Conservation (phyloP, 257 asterid genomes). For the Solanum tacnaense region DNA sequence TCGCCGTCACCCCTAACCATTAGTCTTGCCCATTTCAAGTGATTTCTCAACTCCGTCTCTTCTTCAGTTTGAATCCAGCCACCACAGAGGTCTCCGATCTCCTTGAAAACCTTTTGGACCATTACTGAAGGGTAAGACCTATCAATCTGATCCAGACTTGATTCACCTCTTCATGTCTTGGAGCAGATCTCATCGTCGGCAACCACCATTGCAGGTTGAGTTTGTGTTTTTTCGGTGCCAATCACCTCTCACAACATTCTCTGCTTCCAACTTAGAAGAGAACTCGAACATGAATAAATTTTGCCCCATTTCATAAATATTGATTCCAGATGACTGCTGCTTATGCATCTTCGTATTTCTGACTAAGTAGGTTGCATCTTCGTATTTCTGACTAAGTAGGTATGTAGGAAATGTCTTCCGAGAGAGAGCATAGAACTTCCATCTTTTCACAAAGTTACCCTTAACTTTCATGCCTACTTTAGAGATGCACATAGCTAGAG, state of each 20-base stretch:
- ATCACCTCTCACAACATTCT: neutral
- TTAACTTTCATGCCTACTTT: neutral
- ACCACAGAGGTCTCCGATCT: neutral
- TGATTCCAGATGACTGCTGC: neutral
- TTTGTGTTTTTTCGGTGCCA: neutral
- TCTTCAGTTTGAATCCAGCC: neutral
- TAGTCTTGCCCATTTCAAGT: neutral
- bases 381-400: neutral
- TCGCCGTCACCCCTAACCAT: neutral
- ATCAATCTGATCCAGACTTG: neutral
- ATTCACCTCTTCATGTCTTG: neutral
- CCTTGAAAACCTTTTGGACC: neutral
- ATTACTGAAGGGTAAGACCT: neutral
- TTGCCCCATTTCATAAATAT: neutral
- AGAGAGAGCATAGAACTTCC: neutral
- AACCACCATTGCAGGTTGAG: neutral
- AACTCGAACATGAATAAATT: neutral
- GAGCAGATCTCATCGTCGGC: neutral
- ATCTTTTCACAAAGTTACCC: neutral
- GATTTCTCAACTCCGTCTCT: neutral
- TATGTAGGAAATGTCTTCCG: neutral
- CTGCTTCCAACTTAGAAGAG: neutral
- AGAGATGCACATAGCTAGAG: neutral
- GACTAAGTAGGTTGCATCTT: too few relatives aligned
- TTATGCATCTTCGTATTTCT: neutral